Base-by-base conservation (phyloP, 2,329 filamentous ascomycete species). In the Fusarium gaditjirri region DNA sequence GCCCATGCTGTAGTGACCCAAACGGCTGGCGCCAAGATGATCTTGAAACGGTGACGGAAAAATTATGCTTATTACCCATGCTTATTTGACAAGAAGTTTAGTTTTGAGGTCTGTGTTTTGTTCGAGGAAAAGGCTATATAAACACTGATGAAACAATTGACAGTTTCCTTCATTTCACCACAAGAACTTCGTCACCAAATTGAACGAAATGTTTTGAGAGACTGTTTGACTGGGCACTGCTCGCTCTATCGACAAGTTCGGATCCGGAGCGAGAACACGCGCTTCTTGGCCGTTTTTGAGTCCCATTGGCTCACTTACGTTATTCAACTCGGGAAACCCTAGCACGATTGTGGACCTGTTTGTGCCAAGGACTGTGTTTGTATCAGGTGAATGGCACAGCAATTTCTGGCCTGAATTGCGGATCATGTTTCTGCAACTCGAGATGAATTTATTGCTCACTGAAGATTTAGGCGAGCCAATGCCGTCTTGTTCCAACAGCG, bases 351-450 rank as follows among this genome's bases (percentile, higher is more conserved):
- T 35, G 53, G 53, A n/a, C 19, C 29, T 56, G 39, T 6, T 56
- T 27, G 19, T 47, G 53, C 53, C 53, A 56, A 56, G 53, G 8
- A 17, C 35, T 27, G 6, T 47, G 23, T 47, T 35, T 56, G 53
- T 56, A 27, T 56, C 53, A 56, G 53, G 53, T 46, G 39, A 17
- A 56, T 21, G 53, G 53, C 53, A 35, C 53, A 56, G 53, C 17
- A 47, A 17, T 47, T 27, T 17, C 39, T 56, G 29, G 14, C 29
- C 38, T 56, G 39, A 56, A 47, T n/a, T 27, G 29, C 39, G 39
- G 53, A 33, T 33, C 36, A 14, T 35, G 39, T 56, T 35, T 35
- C 31, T 33, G n/a, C n/a, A 47, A 25, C 3, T 56, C n/a, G 17
- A 54, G 50, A 54, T 42, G 36, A 29, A 23, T 42, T 14, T 17